A percentile compares a stretch with the other conserved stretches of the same genome.
Evolutionary conservation across 768 basidiomycete species (phyloP).

Genomic region (Phylloporus scabripes): DNA sequence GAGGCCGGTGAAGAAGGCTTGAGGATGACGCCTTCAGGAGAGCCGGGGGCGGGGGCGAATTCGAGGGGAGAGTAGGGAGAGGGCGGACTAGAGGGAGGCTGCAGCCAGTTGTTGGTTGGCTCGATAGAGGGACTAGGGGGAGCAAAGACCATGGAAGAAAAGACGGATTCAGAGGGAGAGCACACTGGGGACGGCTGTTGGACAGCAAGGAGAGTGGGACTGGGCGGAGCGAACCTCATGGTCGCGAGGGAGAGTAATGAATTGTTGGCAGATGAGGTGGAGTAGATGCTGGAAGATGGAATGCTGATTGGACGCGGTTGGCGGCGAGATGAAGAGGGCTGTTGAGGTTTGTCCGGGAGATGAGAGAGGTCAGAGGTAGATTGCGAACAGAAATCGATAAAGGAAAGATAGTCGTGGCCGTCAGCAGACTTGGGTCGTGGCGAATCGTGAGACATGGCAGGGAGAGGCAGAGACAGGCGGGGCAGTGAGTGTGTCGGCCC

Average conservation of each 20-base stretch:
- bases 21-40: neutral
- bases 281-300: constrained; percentile 17
- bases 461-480: constrained; percentile 18
- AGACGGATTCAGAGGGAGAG: constrained; percentile 3
- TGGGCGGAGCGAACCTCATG: constrained; percentile 30
- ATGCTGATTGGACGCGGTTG: constrained; percentile 18
- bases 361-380: constrained; percentile 14
- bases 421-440: constrained; percentile 18
- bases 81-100: constrained; percentile 20
- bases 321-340: constrained; percentile 7
- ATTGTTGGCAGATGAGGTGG: constrained; percentile 9
- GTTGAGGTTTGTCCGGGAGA: constrained; percentile 1
- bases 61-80: constrained; percentile 30
- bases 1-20: constrained; percentile 44
- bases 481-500: constrained; percentile 24
- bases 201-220: constrained; percentile 11
- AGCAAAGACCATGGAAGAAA: constrained; percentile 29
- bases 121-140: constrained; percentile 24
- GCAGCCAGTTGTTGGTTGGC: constrained; percentile 6
- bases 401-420: constrained; percentile 38
- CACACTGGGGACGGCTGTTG: constrained; percentile 11
- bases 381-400: constrained; percentile 42
- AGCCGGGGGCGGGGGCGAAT: constrained; percentile 21
- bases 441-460: constrained; percentile 16
- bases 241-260: constrained; percentile 27